phyloP scores from a whole-genome alignment of 1,284 basidiomycete species.

The Coniferiporia weirii region DNA sequence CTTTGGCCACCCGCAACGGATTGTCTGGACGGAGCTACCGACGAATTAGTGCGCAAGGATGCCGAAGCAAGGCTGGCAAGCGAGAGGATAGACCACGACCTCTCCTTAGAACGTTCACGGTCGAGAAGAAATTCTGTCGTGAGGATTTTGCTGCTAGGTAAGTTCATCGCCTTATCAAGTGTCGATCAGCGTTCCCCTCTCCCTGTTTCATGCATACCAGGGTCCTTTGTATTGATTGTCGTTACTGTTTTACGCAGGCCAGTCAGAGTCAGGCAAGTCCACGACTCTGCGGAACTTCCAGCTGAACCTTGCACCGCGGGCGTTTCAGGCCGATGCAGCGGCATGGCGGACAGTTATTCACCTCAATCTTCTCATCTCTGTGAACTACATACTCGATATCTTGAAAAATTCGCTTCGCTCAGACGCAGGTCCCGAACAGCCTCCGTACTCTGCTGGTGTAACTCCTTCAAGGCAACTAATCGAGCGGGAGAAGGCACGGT shows the following conservation, averaged over 20 bases:
- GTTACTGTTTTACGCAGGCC: conserved; percentile 35
- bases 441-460: conserved; percentile 14
- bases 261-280: conserved; percentile 63
- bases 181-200: not conserved
- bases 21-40: conserved; percentile 28
- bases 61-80: conserved; percentile 48
- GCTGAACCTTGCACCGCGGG: conserved; percentile 51
- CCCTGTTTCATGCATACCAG: not conserved
- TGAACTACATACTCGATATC: conserved; percentile 50
- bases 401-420: conserved; percentile 25
- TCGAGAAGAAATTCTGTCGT: conserved; percentile 35
- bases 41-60: conserved; percentile 34
- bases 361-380: conserved; percentile 56
- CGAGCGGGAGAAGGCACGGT: conserved; percentile 16
- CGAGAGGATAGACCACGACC: conserved; percentile 47
- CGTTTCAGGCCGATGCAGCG: conserved; percentile 50
- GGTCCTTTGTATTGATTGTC: not conserved
- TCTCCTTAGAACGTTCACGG: conserved; percentile 41
- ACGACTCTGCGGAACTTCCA: conserved; percentile 64
- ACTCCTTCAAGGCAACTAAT: conserved; percentile 21
- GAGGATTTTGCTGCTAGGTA: conserved; percentile 53
- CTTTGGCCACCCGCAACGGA: conserved; percentile 13
- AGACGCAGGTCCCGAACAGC: not conserved
- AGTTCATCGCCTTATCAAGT: conserved; percentile 18
- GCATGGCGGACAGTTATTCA: conserved; percentile 60